Base-by-base conservation (phyloP, 202 grass and related monocot species). In the Carex arenaria region DNA sequence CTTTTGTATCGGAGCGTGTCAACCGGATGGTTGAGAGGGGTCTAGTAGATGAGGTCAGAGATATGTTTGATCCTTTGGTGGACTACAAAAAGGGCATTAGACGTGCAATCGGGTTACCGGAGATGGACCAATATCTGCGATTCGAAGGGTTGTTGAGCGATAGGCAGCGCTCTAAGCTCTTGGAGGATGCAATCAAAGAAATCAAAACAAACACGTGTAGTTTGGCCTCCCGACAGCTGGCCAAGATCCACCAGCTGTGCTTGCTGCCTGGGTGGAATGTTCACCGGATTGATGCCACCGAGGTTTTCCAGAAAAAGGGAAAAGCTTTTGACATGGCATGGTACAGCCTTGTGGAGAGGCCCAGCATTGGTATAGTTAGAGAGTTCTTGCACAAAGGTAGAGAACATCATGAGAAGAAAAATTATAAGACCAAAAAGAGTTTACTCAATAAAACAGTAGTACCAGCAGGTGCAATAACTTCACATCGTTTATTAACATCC, bases 101-200 rank as follows among this genome's bases (percentile, higher is more conserved):
- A 78, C 88, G 91, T 43, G 94, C 94, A 63, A 97, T 97, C 51
- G 94, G 94, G 11, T 88, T 86, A 30, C 91, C 90, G 3, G 94
- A 97, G 85, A 84, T 97, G 7, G 94, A 94, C 85, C 53, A 64
- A 10, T 94, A 92, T 82, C 72, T 97, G 19, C 74, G 91, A 7
- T 82, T 74, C 1, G 52, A 85, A 84, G 9, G 54, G 34, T 30
- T 10, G 3, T 65, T 30, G 31, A 52, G 11, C 15, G 82, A 84
- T 3, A 64, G 28, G 7, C 82, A 83, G 11, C 26, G 72, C 0
- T 67, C 23, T 1, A 31, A 36, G 61, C 26, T 92, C 38, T 81
- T 92, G 52, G 83, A 34, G 17, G 72, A 42, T 15, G 91, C 91
- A 14, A 11, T 97, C 38, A 66, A 89, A 14, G 94, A 97, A 28